Conservation (phyloP, 2,329 filamentous ascomycete species). For the Colletotrichum chlorophyti region DNA sequence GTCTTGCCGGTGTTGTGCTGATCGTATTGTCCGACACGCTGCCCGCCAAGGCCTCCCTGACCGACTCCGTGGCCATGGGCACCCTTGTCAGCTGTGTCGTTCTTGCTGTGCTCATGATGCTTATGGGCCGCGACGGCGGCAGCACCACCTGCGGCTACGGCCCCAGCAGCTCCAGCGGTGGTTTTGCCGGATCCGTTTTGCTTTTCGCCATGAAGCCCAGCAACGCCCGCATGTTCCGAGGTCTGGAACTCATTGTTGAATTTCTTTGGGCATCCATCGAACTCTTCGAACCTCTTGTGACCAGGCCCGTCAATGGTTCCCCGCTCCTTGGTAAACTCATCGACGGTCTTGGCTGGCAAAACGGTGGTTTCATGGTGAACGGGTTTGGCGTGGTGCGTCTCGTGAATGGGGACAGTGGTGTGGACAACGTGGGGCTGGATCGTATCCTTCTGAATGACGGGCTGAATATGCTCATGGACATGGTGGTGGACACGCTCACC, state of each 20-base stretch:
- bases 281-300: slow-evolving; percentile 39
- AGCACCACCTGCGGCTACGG: not conserved
- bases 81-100: not conserved
- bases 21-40: not conserved
- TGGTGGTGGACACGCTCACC: slow-evolving; percentile 47
- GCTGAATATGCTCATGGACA: slow-evolving; percentile 74
- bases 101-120: not conserved
- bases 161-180: not conserved
- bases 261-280: slow-evolving; percentile 64
- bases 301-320: slow-evolving; percentile 55
- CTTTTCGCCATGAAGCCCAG: not conserved
- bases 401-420: slow-evolving; percentile 75
- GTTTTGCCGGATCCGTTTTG: not conserved
- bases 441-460: slow-evolving; percentile 73
- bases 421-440: slow-evolving; percentile 73
- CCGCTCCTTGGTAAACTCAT: slow-evolving; percentile 63
- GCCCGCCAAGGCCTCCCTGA: no score
- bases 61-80: not conserved
- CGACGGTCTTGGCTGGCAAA: slow-evolving; percentile 68
- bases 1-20: not conserved
- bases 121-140: not conserved
- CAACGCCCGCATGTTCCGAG: slow-evolving; percentile 3
- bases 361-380: slow-evolving; percentile 71
- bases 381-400: slow-evolving; percentile 71
- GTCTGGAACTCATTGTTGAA: slow-evolving; percentile 37